Evolutionary conservation across 805 yeast species (phyloP).

Genomic region (Ogataea neopini): DNA sequence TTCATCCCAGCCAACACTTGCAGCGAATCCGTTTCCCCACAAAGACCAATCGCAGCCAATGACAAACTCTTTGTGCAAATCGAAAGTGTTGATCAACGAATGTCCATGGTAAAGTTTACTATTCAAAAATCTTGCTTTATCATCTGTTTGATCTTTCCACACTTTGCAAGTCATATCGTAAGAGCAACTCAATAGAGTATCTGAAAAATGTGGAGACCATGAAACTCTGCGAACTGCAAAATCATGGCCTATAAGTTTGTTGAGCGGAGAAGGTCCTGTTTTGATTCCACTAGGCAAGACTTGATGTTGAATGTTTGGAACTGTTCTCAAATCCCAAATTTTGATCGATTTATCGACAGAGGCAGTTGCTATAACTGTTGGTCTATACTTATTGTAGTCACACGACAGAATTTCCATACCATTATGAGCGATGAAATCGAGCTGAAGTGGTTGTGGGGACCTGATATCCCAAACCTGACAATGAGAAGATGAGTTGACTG

Average conservation of each 20-base stretch:
- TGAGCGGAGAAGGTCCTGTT: slow-evolving; percentile 65
- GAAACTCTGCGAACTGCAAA: slow-evolving; percentile 79
- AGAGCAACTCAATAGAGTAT: slow-evolving; percentile 69
- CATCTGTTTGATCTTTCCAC: slow-evolving; percentile 75
- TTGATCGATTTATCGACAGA: slow-evolving; percentile 88
- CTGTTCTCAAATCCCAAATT: slow-evolving; percentile 86
- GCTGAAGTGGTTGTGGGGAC: slow-evolving; percentile 56
- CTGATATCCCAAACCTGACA: slow-evolving; percentile 84
- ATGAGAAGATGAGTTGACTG: slow-evolving; percentile 73
- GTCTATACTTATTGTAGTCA: slow-evolving; percentile 90
- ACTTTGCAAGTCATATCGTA: slow-evolving; percentile 92
- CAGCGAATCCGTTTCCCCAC: slow-evolving; percentile 97
- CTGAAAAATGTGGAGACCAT: slow-evolving; percentile 89
- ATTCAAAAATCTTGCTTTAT: slow-evolving; percentile 52
- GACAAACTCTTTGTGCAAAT: slow-evolving; percentile 81
- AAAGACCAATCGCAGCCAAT: slow-evolving; percentile 93
- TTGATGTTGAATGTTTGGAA: slow-evolving; percentile 36
- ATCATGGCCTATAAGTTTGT: slow-evolving; percentile 83
- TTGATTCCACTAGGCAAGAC: slow-evolving; percentile 43
- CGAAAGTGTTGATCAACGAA: slow-evolving; percentile 60
- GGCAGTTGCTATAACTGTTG: slow-evolving; percentile 77
- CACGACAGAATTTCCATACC: slow-evolving; percentile 79
- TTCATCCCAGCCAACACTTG: slow-evolving; percentile 96
- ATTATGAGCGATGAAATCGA: slow-evolving; percentile 69
- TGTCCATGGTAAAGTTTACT: slow-evolving; percentile 47